These are phyloP conservation scores for Nitzschia sp. DNA, from an alignment of 108 stramenopile species.

Conservation along the genomic window DNA sequence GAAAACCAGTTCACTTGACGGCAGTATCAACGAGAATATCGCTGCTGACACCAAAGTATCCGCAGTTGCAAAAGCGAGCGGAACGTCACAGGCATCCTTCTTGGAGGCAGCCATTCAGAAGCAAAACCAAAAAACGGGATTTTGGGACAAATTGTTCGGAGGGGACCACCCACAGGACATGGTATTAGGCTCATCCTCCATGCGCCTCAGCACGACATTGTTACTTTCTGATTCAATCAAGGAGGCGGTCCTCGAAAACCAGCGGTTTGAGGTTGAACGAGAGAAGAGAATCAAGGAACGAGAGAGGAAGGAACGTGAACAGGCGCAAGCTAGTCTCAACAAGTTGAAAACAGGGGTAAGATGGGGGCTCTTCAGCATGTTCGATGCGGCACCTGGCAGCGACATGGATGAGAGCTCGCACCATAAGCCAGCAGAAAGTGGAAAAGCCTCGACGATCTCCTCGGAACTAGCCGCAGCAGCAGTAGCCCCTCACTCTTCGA, in stretches of 20 bases:
- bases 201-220: not conserved
- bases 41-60: not conserved
- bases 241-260: not conserved
- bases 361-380: not conserved
- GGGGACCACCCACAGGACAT: not conserved
- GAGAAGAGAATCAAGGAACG: not conserved
- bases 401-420: not conserved
- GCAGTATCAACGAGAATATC: not conserved
- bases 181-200: not conserved
- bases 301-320: not conserved
- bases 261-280: not conserved
- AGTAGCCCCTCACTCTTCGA: no score
- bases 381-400: not conserved
- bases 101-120: conserved; percentile 7
- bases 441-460: no score
- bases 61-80: not conserved
- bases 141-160: conserved; percentile 1
- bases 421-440: no score
- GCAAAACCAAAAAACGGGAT: not conserved
- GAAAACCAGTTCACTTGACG: not conserved
- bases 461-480: no score
- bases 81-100: not conserved
- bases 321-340: not conserved
- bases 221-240: not conserved
- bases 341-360: no score